A percentile compares a stretch with the other conserved stretches of the same genome.
These are phyloP conservation scores for Backusella parvicylindrica DNA, from an alignment of 192 early-diverging fungal species.

Conservation along the genomic window DNA sequence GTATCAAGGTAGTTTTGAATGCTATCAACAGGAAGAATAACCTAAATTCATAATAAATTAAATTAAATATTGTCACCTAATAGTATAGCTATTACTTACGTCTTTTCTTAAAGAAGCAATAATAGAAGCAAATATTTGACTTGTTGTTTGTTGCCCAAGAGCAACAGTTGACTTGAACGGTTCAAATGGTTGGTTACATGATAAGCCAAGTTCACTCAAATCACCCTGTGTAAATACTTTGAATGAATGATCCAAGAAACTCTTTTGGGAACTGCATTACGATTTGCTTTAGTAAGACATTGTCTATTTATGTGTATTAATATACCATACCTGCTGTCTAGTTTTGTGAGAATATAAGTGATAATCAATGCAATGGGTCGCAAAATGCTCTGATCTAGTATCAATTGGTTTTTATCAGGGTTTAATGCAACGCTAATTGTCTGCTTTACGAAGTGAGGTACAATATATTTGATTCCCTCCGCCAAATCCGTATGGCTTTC, in stretches of 20 bases:
- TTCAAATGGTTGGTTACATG: background rate
- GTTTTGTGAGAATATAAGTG: conserved; percentile 35
- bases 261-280: conserved; percentile 33
- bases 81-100: background rate
- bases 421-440: conserved; percentile 40
- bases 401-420: conserved; percentile 8
- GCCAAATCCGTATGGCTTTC: conserved; percentile 38
- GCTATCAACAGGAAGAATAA: conserved; percentile 10
- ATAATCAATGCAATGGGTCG: conserved; percentile 38
- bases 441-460: conserved; percentile 39
- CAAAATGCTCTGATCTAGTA: conserved; percentile 33
- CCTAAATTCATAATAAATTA: background rate
- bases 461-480: conserved; percentile 34
- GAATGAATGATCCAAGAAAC: conserved; percentile 42
- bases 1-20: conserved; percentile 13
- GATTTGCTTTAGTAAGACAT: background rate
- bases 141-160: conserved; percentile 15
- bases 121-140: conserved; percentile 14
- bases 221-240: conserved; percentile 42
- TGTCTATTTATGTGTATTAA: background rate
- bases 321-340: conserved; percentile 42
- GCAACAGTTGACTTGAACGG: background rate
- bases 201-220: conserved; percentile 15
- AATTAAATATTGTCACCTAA: background rate
- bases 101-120: conserved; percentile 15